Evolutionary conservation across 2,329 filamentous ascomycete species (phyloP), one percentile per base, ranked within the genome.

Genomic region (Alternaria sp.): DNA sequence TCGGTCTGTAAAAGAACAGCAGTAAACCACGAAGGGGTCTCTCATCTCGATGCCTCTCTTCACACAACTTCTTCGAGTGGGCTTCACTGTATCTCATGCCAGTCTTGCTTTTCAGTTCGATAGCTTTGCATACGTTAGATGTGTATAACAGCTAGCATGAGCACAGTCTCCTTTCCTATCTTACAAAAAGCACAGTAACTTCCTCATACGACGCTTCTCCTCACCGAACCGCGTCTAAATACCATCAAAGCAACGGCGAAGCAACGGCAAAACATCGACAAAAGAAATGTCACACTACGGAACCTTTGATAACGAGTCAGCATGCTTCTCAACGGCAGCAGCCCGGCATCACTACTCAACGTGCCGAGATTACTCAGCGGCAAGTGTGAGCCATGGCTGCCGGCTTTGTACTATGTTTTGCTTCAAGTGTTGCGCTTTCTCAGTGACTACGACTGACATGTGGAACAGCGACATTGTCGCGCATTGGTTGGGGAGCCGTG

Each of bases 341-440:
- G 36, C 36, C 46, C 30, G 30, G 20, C 22, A n/a, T n/a, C 12
- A 10, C 32, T 50, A 25, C 9, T 25, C 51, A 44, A 7, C 14
- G 18, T 44, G 25, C 22, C 36, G 54, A 44, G 32, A 50, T 57
- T 48, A 51, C 54, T 49, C 36, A 50, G 25, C 22, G 25, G 28
- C 54, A 57, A 22, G 27, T 40, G 27, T 34, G 25, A 18, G 22
- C 36, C 45, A 27, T 51, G 6, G 20, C 44, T 32, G 10, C 30
- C 44, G 27, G 54, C 28, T 57, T 44, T 14, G 12, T 57, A 27
- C 27, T 51, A 4, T 57, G 51, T 27, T 40, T 57, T 25, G 54
- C 16, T 18, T 11, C 40, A 7, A 30, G 36, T 16, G 25, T 41
- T 20, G 49, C 54, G 34, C 40, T 46, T 22, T 22, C 3, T 41